Conservation (phyloP, 495 filamentous ascomycete species). For the Cudoniella acicularis region DNA sequence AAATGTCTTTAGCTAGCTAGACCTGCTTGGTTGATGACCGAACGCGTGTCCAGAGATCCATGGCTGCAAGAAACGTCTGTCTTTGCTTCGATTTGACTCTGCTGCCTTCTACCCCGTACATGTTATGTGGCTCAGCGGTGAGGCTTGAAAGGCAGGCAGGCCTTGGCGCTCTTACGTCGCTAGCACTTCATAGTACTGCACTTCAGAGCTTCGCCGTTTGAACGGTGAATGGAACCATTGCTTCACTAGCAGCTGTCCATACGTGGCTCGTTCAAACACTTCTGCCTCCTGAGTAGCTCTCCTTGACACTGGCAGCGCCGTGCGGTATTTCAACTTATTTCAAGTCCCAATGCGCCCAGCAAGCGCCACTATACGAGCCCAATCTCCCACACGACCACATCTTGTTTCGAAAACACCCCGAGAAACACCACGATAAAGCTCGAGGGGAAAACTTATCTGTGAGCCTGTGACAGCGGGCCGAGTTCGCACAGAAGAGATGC, state of each 20-base stretch:
- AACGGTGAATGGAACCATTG: background rate
- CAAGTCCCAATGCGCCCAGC: constrained; percentile 19
- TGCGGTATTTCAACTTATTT: constrained; percentile 2
- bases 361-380: constrained; percentile 16
- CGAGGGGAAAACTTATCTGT: background rate
- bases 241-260: background rate
- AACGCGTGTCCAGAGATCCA: background rate
- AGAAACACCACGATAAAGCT: constrained; percentile 14
- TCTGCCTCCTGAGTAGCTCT: background rate
- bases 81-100: background rate
- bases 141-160: background rate
- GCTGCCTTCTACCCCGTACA: background rate
- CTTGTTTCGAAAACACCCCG: constrained; percentile 14
- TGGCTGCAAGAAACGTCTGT: background rate
- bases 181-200: background rate
- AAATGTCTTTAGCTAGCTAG: too few relatives aligned
- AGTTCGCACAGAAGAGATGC: constrained; percentile 52
- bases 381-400: constrained; percentile 23
- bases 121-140: background rate
- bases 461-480: background rate
- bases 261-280: background rate
- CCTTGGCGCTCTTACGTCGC: background rate
- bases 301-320: background rate
- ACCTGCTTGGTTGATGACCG: background rate
- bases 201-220: background rate